phyloP scores from a whole-genome alignment of 2,329 filamentous ascomycete species.

The Emmonsiellopsis sp. region DNA sequence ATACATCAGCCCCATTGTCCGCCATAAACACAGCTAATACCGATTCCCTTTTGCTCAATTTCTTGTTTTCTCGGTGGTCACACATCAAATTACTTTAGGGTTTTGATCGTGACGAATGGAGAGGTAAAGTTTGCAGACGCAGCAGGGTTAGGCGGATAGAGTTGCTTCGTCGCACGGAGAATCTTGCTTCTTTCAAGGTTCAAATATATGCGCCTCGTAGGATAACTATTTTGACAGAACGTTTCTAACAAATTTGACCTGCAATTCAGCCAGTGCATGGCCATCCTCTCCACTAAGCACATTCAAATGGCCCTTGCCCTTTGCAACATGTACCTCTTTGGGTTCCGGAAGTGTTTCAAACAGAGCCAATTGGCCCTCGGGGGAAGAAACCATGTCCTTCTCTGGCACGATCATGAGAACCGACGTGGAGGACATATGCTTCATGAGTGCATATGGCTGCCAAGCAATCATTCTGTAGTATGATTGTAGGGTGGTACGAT shows the following conservation, averaged over 20 bases:
- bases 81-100: too few species aligned
- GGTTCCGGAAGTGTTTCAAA: constrained; percentile 14
- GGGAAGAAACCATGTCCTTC: constrained; percentile 16
- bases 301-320: constrained; percentile 19
- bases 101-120: too few species aligned
- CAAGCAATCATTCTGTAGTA: constrained; percentile 21
- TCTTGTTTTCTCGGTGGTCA: too few species aligned
- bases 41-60: too few species aligned
- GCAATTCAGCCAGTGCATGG: constrained; percentile 12
- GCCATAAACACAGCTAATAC: too few species aligned
- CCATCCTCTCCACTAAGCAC: constrained; percentile 17
- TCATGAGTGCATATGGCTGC: constrained; percentile 12
- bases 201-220: background rate
- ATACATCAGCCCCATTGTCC: too few species aligned
- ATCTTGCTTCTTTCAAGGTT: background rate
- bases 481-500: constrained; percentile 19
- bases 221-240: background rate
- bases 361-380: constrained; percentile 15
- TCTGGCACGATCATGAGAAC: constrained; percentile 21
- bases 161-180: too few species aligned
- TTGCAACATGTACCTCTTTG: constrained; percentile 16
- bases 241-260: constrained; percentile 11
- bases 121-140: too few species aligned
- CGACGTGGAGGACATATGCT: constrained; percentile 14
- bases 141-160: too few species aligned